phyloP scores from a whole-genome alignment of 352 stramenopile genomes.

The Phytopythium cucurbitacearum region DNA sequence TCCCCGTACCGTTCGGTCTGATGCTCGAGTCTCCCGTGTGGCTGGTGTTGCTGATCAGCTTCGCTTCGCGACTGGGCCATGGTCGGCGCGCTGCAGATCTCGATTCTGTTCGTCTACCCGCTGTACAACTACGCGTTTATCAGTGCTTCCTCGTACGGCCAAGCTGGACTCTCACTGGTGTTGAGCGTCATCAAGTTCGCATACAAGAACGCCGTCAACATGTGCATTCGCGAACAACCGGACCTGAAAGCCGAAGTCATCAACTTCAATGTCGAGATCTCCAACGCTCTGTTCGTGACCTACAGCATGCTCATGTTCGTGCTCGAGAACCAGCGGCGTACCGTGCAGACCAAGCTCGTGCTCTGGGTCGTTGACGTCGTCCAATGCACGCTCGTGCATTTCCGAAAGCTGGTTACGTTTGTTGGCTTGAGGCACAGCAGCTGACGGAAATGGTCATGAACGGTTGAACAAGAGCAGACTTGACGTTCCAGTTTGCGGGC shows the following conservation, averaged over 20 bases:
- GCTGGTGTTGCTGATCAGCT: slow-evolving; percentile 8
- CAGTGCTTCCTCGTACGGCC: slow-evolving; percentile 1
- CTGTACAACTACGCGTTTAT: slow-evolving; percentile 18
- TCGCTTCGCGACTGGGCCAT: slow-evolving; percentile 4
- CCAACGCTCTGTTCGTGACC: slow-evolving; percentile 33
- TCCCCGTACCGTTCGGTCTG: slow-evolving; percentile 14
- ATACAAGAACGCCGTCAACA: slow-evolving; percentile 25
- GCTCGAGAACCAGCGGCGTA: no score
- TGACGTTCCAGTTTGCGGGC: slow-evolving; percentile 1
- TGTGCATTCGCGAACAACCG: slow-evolving; percentile 12
- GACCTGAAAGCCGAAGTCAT: slow-evolving; percentile 24
- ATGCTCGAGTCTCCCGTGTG: slow-evolving; percentile 6
- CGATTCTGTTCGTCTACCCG: slow-evolving; percentile 14
- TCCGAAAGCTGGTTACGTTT: no score
- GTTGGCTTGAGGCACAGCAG: no score
- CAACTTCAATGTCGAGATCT: slow-evolving; percentile 44
- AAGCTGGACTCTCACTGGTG: slow-evolving; percentile 15
- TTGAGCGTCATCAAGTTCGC: slow-evolving; percentile 27
- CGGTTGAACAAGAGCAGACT: background rate
- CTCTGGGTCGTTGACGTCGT: no score
- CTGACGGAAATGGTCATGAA: no score
- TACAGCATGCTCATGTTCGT: slow-evolving; percentile 43
- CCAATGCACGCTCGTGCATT: no score
- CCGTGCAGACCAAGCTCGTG: no score
- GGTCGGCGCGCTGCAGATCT: slow-evolving; percentile 4